A percentile compares a stretch with the other conserved stretches of the same genome.
Evolutionary conservation across 2,329 filamentous ascomycete species (phyloP).

Genomic region (Aureobasidium sp.): DNA sequence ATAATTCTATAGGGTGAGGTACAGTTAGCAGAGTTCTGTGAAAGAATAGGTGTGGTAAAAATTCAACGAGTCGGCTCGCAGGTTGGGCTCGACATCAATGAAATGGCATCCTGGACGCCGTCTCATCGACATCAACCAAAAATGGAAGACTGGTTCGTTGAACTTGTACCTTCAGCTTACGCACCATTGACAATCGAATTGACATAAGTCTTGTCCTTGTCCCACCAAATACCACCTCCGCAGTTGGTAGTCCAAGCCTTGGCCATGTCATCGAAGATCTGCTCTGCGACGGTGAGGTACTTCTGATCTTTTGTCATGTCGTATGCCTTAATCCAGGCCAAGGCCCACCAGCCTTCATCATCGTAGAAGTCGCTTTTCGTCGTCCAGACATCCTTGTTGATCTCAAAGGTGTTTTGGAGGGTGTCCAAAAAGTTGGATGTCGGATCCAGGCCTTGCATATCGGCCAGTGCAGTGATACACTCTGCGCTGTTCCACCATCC

Average conservation of each 20-base stretch:
- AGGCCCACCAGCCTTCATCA: conserved; percentile 45
- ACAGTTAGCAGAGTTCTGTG: too few species aligned
- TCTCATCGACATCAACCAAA: too few species aligned
- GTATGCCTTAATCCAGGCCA: conserved; percentile 45
- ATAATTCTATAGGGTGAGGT: conserved; percentile 32
- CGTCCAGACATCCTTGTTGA: conserved; percentile 9
- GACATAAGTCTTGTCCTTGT: conserved; percentile 32
- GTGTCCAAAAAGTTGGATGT: conserved; percentile 28
- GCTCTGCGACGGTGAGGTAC: conserved; percentile 39
- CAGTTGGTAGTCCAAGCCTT: conserved; percentile 33
- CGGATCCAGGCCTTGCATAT: conserved; percentile 37
- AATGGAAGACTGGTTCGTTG: too few species aligned
- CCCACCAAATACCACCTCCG: conserved; percentile 41
- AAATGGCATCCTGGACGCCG: too few species aligned
- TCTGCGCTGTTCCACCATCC: conserved; percentile 68
- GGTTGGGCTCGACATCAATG: too few species aligned
- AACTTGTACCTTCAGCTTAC: too few species aligned
- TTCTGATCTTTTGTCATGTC: conserved; percentile 36
- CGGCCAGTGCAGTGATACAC: conserved; percentile 53
- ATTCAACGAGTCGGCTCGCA: too few species aligned
- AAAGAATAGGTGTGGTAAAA: too few species aligned
- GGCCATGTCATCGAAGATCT: conserved; percentile 38
- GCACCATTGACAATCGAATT: conserved; percentile 43
- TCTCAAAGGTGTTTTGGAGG: conserved; percentile 36
- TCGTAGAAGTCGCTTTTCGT: conserved; percentile 39